Evolutionary conservation across 1,284 basidiomycete species (phyloP).

Genomic region (Ganoderma boninense): DNA sequence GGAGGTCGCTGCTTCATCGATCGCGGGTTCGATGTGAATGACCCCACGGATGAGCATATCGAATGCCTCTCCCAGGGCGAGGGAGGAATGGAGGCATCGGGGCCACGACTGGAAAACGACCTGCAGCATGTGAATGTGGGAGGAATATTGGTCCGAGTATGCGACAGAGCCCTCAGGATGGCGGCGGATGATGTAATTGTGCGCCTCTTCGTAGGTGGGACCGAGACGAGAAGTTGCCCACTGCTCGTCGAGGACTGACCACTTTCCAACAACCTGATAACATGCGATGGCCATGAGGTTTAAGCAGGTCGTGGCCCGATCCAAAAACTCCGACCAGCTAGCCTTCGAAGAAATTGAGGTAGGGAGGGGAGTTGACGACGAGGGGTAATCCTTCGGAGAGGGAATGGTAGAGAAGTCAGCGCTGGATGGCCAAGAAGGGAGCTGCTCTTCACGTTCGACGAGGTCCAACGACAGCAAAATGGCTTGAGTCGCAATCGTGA

Average conservation of each 20-base stretch:
- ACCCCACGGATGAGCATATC: slow-evolving; percentile 86
- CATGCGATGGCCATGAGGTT: slow-evolving; percentile 71
- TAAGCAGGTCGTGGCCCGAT: slow-evolving; percentile 70
- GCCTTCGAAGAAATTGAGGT: slow-evolving; percentile 63
- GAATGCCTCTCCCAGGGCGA: slow-evolving; percentile 69
- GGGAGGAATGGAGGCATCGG: slow-evolving; percentile 70
- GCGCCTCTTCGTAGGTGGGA: slow-evolving; percentile 74
- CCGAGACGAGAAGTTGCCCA: slow-evolving; percentile 71
- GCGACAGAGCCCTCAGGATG: slow-evolving; percentile 78
- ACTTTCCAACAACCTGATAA: slow-evolving; percentile 74
- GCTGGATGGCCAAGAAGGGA: slow-evolving; percentile 80
- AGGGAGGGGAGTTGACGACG: slow-evolving; percentile 71
- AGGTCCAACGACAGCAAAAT: slow-evolving; percentile 77
- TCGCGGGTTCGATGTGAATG: slow-evolving; percentile 83
- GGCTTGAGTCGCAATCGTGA: slow-evolving; percentile 81
- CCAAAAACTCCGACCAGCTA: slow-evolving; percentile 82
- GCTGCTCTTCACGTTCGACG: slow-evolving; percentile 75
- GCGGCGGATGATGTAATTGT: slow-evolving; percentile 68
- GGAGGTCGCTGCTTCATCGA: slow-evolving; percentile 74
- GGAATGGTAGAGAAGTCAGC: slow-evolving; percentile 74
- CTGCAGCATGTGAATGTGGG: slow-evolving; percentile 80
- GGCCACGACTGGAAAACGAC: slow-evolving; percentile 90
- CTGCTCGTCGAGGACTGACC: slow-evolving; percentile 88
- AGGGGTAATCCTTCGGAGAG: slow-evolving; percentile 72
- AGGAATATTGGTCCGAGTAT: slow-evolving; percentile 70